Conservation (phyloP, 164 flowering plant genomes). For the Chimonanthus praecox region DNA sequence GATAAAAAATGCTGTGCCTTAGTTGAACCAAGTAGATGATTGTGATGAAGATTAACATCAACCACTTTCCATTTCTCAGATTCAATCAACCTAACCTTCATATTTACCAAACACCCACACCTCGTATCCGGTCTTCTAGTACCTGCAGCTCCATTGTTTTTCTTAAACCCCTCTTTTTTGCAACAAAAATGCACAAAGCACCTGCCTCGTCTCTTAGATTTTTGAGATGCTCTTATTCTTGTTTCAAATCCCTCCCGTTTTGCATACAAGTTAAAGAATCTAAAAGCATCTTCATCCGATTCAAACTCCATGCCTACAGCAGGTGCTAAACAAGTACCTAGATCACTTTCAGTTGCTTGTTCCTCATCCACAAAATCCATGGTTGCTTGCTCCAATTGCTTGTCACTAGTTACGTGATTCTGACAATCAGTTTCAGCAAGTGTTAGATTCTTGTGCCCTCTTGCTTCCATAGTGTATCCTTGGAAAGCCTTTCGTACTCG, state of each 20-base stretch:
- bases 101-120: neutral
- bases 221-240: neutral
- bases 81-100: neutral
- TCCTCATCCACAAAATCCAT: too few species aligned
- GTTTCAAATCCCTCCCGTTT: neutral
- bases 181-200: neutral
- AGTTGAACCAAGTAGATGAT: neutral
- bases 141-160: neutral
- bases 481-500: too few species aligned
- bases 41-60: neutral
- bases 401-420: too few species aligned
- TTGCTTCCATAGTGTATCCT: too few species aligned
- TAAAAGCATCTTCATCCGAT: neutral
- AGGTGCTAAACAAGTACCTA: too few species aligned
- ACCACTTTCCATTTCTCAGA: neutral
- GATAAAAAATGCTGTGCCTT: neutral
- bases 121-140: neutral
- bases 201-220: neutral
- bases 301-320: neutral
- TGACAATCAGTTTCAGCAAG: too few species aligned
- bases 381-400: too few species aligned
- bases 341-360: too few species aligned
- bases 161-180: neutral
- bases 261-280: too few species aligned
- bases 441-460: too few species aligned